Evolutionary conservation across 2,329 filamentous ascomycete species (phyloP).

Genomic region (Pseudogymnoascus sp.): DNA sequence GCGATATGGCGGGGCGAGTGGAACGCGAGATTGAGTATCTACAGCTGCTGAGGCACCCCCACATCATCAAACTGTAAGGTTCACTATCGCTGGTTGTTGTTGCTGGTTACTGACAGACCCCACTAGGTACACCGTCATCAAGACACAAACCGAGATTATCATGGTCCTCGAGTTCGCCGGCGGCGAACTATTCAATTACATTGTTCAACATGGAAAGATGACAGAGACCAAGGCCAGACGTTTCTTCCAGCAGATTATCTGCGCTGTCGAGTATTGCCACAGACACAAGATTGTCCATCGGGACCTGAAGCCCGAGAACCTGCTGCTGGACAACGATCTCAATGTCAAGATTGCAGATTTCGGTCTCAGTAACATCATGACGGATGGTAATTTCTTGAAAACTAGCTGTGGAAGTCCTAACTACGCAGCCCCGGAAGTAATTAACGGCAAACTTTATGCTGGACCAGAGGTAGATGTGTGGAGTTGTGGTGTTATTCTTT

Average conservation of each 20-base stretch:
- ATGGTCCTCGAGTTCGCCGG: slow-evolving; percentile 99
- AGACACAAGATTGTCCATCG: slow-evolving; percentile 98
- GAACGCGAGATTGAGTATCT: slow-evolving; percentile 98
- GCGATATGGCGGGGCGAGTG: slow-evolving; percentile 95
- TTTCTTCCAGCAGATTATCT: slow-evolving; percentile 99
- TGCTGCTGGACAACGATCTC: slow-evolving; percentile 86
- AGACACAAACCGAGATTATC: slow-evolving; percentile 87
- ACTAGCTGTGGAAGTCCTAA: slow-evolving; percentile 98
- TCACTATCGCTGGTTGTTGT: slow-evolving; percentile 1
- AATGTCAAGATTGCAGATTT: slow-evolving; percentile 99
- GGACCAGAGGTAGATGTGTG: slow-evolving; percentile 97
- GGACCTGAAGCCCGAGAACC: slow-evolving; percentile 93
- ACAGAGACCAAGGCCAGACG: slow-evolving; percentile 86
- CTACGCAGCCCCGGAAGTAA: slow-evolving; percentile 95
- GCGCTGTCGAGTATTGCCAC: slow-evolving; percentile 97
- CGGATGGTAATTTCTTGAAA: slow-evolving; percentile 96
- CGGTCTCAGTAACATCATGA: slow-evolving; percentile 99
- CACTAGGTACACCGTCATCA: slow-evolving; percentile 85
- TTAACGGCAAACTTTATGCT: slow-evolving; percentile 93
- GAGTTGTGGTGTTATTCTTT: slow-evolving; percentile 90
- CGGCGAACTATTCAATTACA: slow-evolving; percentile 94
- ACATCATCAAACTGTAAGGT: slow-evolving; percentile 93
- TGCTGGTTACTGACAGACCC: neutral
- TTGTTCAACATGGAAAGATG: slow-evolving; percentile 88
- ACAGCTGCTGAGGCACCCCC: slow-evolving; percentile 87